These are phyloP conservation scores for Carpinus fangiana DNA, from an alignment of 306 rosid species.

Conservation along the genomic window DNA sequence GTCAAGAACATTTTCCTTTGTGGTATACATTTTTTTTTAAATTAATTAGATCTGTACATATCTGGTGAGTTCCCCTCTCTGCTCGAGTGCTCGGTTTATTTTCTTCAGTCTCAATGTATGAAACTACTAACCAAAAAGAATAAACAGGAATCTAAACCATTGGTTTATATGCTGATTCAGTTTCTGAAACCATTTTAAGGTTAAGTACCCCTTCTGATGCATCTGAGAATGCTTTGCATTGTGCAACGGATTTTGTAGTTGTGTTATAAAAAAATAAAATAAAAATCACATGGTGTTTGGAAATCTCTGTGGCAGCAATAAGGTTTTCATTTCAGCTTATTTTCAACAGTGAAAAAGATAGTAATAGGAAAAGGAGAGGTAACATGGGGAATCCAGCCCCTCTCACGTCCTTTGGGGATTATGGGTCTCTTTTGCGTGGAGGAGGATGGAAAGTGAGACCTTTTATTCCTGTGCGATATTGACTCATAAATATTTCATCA, in stretches of 20 bases:
- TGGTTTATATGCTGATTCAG: not conserved
- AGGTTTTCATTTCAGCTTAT: not conserved
- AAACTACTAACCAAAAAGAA: not conserved
- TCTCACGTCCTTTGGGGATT: not conserved
- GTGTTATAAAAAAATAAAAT: not conserved
- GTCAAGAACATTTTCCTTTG: not conserved
- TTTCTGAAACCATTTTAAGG: not conserved
- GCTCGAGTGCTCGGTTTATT: not conserved
- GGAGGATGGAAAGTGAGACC: not conserved
- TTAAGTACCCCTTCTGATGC: not conserved
- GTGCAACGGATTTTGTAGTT: not conserved
- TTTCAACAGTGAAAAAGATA: not conserved
- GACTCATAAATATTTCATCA: not conserved
- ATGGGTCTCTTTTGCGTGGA: not conserved
- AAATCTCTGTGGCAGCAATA: not conserved
- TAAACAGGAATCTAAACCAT: not conserved
- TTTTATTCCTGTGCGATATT: not conserved
- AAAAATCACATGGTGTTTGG: not conserved
- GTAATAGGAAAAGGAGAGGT: not conserved
- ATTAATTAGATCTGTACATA: not conserved
- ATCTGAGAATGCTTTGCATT: not conserved
- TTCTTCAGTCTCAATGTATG: not conserved
- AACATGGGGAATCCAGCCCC: not conserved
- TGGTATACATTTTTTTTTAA: not conserved
- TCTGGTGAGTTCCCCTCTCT: not conserved